These are phyloP conservation scores for Atkinsonella hypoxylon DNA, from an alignment of 2,329 filamentous ascomycete genomes.

Conservation along the genomic window DNA sequence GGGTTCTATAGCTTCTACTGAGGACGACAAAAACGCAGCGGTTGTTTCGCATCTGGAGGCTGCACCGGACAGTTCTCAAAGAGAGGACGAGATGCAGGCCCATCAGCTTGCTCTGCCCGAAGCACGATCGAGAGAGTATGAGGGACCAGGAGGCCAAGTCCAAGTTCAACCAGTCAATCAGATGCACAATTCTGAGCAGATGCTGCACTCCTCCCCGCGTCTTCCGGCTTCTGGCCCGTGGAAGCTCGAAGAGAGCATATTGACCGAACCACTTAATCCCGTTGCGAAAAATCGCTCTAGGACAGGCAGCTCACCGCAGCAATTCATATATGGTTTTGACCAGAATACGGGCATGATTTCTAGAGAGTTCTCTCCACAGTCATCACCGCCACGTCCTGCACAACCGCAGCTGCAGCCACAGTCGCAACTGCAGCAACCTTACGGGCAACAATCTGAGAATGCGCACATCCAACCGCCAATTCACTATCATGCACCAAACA, in stretches of 20 bases:
- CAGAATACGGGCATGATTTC: constrained; percentile 35
- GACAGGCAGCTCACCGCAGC: constrained; percentile 18
- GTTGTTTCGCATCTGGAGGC: neutral
- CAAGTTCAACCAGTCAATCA: neutral
- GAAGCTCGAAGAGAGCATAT: constrained; percentile 43
- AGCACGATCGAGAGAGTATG: neutral
- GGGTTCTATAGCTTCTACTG: neutral
- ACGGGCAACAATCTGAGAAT: neutral
- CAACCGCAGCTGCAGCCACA: neutral
- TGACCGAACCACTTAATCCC: constrained; percentile 35
- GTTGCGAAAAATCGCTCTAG: constrained; percentile 22
- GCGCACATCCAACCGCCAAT: neutral
- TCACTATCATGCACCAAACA: neutral
- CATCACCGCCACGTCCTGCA: constrained; percentile 10
- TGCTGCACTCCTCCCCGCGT: constrained; percentile 25
- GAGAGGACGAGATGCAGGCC: neutral
- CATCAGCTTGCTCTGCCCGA: neutral
- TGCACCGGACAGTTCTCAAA: neutral
- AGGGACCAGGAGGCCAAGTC: neutral
- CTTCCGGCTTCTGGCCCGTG: constrained; percentile 34
- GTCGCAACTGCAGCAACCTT: neutral
- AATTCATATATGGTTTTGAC: constrained; percentile 29
- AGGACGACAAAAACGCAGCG: neutral
- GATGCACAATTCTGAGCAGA: neutral
- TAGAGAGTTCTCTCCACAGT: constrained; percentile 8